Base-by-base conservation (phyloP, 148 eudicot genomes). In the Rhododendron griersonianum region DNA sequence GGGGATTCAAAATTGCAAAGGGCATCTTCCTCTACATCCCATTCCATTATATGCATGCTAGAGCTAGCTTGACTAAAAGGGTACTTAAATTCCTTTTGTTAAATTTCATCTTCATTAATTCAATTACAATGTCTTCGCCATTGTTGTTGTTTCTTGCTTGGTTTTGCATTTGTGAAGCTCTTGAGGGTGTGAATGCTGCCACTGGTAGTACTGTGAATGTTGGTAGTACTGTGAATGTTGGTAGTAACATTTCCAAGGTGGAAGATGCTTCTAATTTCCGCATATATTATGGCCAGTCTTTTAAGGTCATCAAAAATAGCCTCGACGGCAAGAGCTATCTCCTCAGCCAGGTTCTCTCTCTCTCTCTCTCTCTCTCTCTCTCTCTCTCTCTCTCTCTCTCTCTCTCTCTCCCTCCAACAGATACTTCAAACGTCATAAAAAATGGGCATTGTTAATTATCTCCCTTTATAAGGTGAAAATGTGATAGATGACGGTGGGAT, bases 231-330 rank as follows among this genome's bases (percentile, higher is more conserved):
- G 9, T 85, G 13, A 59, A 84, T 1, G 89, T 89, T 55, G 87
- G 92, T n/a, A 91, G 92, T n/a, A 91, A 91, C 83, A 91, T 90
- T 0, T 94, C 98, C 1, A 86, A 88, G 83, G 92, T 92, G 23
- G 98, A 91, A 86, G 98, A 95, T 89, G 96, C 98, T 23, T 84
- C 86, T 18, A 91, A 92, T 77, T 91, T 95, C 89, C 93, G 88
- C 80, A 92, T 97, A 61, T 97, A 97, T 86, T 97, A 95, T 92
- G 99, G 99, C 0, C 95, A 94, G 77, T 91, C 94, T 28, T 97
- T 97, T 88, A 95, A 95, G 83, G 98, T 97, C 84, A 93, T 97
- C 88, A 97, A 97, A 88, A 97, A 97, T 86, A 87, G 71, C 59
- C 75, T 94, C 74, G 98, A 94, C 87, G 95, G 94, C 71, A 87